Evolutionary conservation across 2,329 filamentous ascomycete species (phyloP).

Genomic region (Trichoderma harzianum): DNA sequence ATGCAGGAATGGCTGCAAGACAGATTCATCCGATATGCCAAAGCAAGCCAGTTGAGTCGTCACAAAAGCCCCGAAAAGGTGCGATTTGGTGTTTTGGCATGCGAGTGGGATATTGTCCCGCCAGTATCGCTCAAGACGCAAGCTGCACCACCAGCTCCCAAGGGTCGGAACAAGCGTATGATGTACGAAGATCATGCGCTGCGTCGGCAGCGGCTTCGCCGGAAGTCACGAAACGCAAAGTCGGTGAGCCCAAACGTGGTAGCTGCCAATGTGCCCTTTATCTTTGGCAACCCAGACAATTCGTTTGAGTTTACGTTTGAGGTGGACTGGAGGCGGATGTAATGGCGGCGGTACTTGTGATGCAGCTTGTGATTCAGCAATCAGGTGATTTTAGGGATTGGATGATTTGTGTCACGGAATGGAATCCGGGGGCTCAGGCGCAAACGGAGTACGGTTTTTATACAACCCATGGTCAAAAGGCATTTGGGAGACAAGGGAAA

Average conservation of each 20-base stretch:
- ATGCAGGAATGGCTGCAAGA: constrained; percentile 38
- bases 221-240: not conserved
- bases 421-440: not conserved
- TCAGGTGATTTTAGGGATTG: not conserved
- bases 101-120: constrained; percentile 37
- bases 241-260: constrained; percentile 12
- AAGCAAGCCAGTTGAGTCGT: constrained; percentile 31
- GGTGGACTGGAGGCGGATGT: constrained; percentile 17
- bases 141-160: constrained; percentile 22
- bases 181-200: constrained; percentile 25
- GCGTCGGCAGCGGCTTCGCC: constrained; percentile 20
- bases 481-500: not conserved
- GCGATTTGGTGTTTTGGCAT: constrained; percentile 41
- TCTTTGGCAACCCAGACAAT: constrained; percentile 26
- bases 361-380: not conserved
- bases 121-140: constrained; percentile 19
- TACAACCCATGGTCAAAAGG: not conserved
- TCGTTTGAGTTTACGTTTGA: constrained; percentile 28
- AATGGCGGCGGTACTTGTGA: not conserved
- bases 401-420: not conserved
- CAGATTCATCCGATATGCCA: constrained; percentile 38
- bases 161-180: constrained; percentile 29
- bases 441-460: not conserved
- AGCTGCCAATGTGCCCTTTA: constrained; percentile 22
- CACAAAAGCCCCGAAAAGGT: constrained; percentile 36